Conservation (phyloP, 1,284 basidiomycete genomes). For the Xanthoconium separans region DNA sequence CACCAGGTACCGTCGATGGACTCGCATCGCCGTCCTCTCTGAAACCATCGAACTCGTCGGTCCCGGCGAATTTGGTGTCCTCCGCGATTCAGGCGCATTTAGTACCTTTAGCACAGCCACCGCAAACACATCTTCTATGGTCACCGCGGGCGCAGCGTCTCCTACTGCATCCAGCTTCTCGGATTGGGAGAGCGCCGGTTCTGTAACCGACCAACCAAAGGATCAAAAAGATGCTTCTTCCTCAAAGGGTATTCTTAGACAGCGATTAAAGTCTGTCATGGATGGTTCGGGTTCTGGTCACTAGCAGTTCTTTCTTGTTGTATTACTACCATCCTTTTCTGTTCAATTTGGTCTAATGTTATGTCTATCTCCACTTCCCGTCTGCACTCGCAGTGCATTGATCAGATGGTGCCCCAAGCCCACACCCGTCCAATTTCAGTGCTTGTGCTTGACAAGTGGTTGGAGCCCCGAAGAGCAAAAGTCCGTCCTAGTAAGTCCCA, state of each 20-base stretch:
- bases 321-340: constrained; percentile 18
- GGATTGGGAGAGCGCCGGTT: constrained; percentile 33
- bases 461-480: too few species aligned
- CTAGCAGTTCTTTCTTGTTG: constrained; percentile 16
- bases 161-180: constrained; percentile 32
- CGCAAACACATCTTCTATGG: constrained; percentile 25
- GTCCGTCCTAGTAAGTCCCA: too few species aligned
- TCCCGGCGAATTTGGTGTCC: constrained; percentile 33
- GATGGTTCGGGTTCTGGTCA: constrained; percentile 28
- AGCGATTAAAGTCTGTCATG: constrained; percentile 32
- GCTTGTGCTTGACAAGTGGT: too few species aligned
- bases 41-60: constrained; percentile 66
- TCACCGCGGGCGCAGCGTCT: constrained; percentile 24
- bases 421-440: too few species aligned
- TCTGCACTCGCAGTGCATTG: constrained; percentile 87
- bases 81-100: constrained; percentile 30
- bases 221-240: constrained; percentile 21
- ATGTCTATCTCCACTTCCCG: constrained; percentile 58
- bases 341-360: neutral
- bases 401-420: too few species aligned
- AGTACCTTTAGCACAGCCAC: constrained; percentile 18
- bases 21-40: constrained; percentile 73
- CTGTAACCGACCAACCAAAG: constrained; percentile 21
- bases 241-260: constrained; percentile 23
- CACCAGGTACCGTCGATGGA: constrained; percentile 83